Conservation (phyloP, 73 alveolate species). For the Halteria grandinella region DNA sequence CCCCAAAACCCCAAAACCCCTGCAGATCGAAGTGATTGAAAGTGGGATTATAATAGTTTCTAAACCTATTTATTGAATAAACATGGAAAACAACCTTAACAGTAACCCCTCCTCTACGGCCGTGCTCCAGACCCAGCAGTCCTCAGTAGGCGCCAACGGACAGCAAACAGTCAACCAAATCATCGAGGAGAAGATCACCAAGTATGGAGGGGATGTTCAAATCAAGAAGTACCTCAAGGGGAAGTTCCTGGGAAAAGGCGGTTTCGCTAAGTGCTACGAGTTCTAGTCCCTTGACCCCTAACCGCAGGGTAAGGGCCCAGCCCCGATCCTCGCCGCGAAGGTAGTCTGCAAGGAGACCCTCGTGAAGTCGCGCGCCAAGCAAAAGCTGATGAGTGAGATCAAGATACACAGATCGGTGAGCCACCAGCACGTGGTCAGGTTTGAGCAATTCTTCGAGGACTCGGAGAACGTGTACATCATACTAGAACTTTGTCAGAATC, state of each 20-base stretch:
- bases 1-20: too few species aligned
- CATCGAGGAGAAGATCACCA: slow-evolving; percentile 87
- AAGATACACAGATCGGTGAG: slow-evolving; percentile 94
- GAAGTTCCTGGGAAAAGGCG: slow-evolving; percentile 90
- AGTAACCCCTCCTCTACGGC: too few species aligned
- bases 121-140: too few species aligned
- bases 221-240: slow-evolving; percentile 84
- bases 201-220: slow-evolving; percentile 78
- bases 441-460: slow-evolving; percentile 95
- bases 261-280: slow-evolving; percentile 94
- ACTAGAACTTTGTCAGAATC: slow-evolving; percentile 88
- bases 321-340: slow-evolving; percentile 85
- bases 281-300: too few species aligned
- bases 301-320: slow-evolving; percentile 70
- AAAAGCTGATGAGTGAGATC: slow-evolving; percentile 94
- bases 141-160: too few species aligned
- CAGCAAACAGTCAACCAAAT: too few species aligned
- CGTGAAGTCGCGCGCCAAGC: slow-evolving; percentile 76
- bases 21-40: too few species aligned
- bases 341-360: slow-evolving; percentile 80
- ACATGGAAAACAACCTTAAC: too few species aligned
- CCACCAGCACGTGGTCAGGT: slow-evolving; percentile 91
- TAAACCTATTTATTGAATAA: too few species aligned
- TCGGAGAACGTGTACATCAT: slow-evolving; percentile 87
- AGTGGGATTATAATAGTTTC: too few species aligned